Evolutionary conservation across 2,329 filamentous ascomycete species (phyloP).

Genomic region (Alternaria viburni): DNA sequence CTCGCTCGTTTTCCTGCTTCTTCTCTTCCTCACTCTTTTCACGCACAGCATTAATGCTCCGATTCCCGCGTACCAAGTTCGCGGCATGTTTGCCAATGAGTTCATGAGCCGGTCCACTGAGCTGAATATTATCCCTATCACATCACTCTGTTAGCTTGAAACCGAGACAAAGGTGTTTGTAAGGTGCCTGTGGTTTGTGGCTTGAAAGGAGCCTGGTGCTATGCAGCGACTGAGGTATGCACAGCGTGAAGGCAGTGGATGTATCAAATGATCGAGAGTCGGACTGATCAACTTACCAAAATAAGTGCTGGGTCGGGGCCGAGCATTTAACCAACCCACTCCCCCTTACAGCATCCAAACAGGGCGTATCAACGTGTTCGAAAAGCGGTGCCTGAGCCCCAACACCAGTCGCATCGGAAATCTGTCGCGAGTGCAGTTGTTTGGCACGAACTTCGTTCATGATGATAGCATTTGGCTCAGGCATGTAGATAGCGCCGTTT

Average conservation of each 20-base stretch:
- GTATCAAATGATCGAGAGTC: background rate
- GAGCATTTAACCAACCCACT: constrained; percentile 27
- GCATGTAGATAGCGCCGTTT: constrained; percentile 41
- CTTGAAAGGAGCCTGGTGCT: background rate
- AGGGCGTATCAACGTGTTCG: constrained; percentile 42
- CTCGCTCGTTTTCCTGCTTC: constrained; percentile 12
- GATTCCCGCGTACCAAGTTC: constrained; percentile 39
- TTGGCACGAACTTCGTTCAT: constrained; percentile 43
- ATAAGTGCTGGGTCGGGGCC: constrained; percentile 41
- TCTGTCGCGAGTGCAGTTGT: constrained; percentile 39
- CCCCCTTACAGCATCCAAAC: constrained; percentile 21
- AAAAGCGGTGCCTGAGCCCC: constrained; percentile 43
- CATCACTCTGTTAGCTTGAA: constrained; percentile 32
- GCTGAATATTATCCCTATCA: constrained; percentile 44
- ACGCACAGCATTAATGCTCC: constrained; percentile 37
- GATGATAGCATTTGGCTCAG: constrained; percentile 41
- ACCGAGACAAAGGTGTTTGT: constrained; percentile 43
- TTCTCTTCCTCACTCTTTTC: background rate
- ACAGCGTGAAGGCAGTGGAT: background rate
- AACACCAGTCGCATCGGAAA: constrained; percentile 41
- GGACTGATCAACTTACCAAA: constrained; percentile 34
- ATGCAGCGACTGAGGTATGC: no score
- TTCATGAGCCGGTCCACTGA: constrained; percentile 42
- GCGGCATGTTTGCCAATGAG: constrained; percentile 47
- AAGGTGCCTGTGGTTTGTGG: background rate